Base-by-base conservation (phyloP, 495 filamentous ascomycete species). In the Astrothelium subdiscretum region DNA sequence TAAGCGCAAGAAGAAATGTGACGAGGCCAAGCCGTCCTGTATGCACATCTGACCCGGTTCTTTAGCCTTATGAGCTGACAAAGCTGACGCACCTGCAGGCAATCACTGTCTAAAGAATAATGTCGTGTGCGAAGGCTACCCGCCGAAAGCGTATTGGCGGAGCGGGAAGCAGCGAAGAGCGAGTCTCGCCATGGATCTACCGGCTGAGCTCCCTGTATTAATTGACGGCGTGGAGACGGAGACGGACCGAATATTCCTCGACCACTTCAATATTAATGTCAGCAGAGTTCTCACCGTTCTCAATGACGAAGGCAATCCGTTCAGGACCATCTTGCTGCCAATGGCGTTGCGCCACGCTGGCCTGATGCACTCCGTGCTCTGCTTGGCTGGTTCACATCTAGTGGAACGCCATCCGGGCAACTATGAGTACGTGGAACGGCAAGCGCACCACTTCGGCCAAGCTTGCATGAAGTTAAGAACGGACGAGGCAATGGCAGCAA, bases 1-100 rank as follows among this genome's bases (percentile, higher is more conserved):
- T 61, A 87, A 87, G 69, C 80, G 91, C 32, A 96, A 96, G 78
- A 97, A 96, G 87, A 97, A 97, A 77, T 97, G 91, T 75, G 91
- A 96, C 71, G 91, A 97, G 77, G 85, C 86, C n/a, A 95, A 92
- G 69, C 91, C 91, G 60, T 78, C 82, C 68, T 95, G 89, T 83
- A 80, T 81, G 84, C 63, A 66, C 63, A 61, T 59, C 35, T 57
- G 38, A 31, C 20, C 24, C 13, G 8, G 61, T 59, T 60, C 15
- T 44, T 40, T 42, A 43, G 27, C 32, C 42, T 43, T 31, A 43
- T 51, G 5, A 15, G 59, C 40, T 64, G 60, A 64, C 57, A 59
- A 59, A 60, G 48, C 60, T 57, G 59, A 67, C 42, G 65, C 44
- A 57, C 22, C 12, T 27, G 22, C 61, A 84, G 90, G 90, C 73